A percentile compares a stretch with the other conserved stretches of the same genome.
phyloP scores from a whole-genome alignment of 192 early-diverging fungal species.

The Coemansia sp. region DNA sequence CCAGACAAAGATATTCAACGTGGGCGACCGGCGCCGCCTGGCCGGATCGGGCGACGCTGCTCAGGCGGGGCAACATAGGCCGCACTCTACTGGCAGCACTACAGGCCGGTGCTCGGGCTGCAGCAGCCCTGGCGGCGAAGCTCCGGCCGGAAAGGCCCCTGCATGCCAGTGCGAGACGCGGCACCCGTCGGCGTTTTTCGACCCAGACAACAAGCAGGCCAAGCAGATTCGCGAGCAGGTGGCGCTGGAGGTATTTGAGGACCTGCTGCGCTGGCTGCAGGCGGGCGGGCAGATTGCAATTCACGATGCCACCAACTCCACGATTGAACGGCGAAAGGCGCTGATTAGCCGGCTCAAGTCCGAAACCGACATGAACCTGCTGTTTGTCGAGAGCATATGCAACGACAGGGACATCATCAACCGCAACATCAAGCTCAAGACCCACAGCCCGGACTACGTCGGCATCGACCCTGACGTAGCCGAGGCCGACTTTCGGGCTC shows the following conservation, averaged over 20 bases:
- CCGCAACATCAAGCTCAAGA: conserved; percentile 85
- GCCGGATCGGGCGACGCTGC: conserved; percentile 44
- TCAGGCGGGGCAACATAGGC: conserved; percentile 1
- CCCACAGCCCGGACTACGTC: conserved; percentile 92
- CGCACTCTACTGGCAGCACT: background rate
- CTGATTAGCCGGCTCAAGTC: conserved; percentile 60
- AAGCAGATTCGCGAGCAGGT: conserved; percentile 78
- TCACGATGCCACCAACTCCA: conserved; percentile 97
- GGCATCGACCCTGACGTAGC: conserved; percentile 78
- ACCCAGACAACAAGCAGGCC: conserved; percentile 79
- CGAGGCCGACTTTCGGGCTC: conserved; percentile 77
- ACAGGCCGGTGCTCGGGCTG: conserved; percentile 35
- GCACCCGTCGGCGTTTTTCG: conserved; percentile 91
- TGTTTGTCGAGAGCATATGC: conserved; percentile 87
- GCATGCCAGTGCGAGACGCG: conserved; percentile 33
- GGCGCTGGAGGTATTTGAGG: conserved; percentile 88
- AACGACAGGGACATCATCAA: conserved; percentile 64
- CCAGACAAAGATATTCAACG: conserved; percentile 85
- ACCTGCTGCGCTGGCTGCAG: conserved; percentile 86
- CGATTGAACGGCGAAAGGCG: conserved; percentile 67
- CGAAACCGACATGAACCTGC: conserved; percentile 64
- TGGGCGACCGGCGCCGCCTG: conserved; percentile 88
- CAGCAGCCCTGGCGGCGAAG: conserved; percentile 16
- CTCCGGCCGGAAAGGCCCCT: too few relatives aligned
- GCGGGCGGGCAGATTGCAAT: conserved; percentile 84